Evolutionary conservation across 2,329 filamentous ascomycete genomes (phyloP).

Genomic region (Exophiala oligosperma): DNA sequence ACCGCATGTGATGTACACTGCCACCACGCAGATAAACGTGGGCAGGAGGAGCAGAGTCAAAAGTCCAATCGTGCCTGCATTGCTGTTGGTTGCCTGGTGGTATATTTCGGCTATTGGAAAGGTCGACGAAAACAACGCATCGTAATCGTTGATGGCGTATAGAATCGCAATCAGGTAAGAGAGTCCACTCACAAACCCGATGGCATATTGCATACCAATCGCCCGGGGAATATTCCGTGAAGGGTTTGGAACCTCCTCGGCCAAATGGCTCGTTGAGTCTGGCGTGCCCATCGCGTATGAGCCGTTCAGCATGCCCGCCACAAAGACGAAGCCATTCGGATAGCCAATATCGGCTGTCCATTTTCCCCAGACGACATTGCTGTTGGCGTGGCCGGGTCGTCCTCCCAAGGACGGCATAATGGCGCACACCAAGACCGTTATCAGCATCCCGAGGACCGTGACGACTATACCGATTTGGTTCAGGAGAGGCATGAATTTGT

Average conservation of each 20-base stretch:
- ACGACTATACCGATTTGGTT: constrained; percentile 49
- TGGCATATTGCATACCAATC: constrained; percentile 45
- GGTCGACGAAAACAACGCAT: constrained; percentile 33
- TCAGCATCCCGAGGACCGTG: constrained; percentile 44
- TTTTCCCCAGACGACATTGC: constrained; percentile 52
- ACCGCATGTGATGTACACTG: neutral
- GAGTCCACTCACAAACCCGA: constrained; percentile 49
- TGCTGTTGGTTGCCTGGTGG: constrained; percentile 55
- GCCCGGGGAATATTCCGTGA: constrained; percentile 55
- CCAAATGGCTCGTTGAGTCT: constrained; percentile 65
- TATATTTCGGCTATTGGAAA: constrained; percentile 70
- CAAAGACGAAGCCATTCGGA: constrained; percentile 58
- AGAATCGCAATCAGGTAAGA: constrained; percentile 52
- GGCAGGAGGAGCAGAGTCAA: constrained; percentile 56
- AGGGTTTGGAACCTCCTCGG: constrained; percentile 65
- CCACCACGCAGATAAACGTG: constrained; percentile 29
- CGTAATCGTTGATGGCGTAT: constrained; percentile 50
- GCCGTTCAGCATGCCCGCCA: constrained; percentile 68
- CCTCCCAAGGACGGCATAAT: neutral
- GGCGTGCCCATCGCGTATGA: constrained; percentile 67
- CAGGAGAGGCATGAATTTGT: constrained; percentile 38
- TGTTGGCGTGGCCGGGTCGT: neutral
- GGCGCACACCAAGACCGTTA: constrained; percentile 45
- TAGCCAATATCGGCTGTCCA: constrained; percentile 50
- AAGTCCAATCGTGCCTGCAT: constrained; percentile 52